A percentile compares a stretch with the other conserved stretches of the same genome.
Evolutionary conservation across 192 early-diverging fungal species (phyloP).

Genomic region (Gaertneriomyces semiglobifer): DNA sequence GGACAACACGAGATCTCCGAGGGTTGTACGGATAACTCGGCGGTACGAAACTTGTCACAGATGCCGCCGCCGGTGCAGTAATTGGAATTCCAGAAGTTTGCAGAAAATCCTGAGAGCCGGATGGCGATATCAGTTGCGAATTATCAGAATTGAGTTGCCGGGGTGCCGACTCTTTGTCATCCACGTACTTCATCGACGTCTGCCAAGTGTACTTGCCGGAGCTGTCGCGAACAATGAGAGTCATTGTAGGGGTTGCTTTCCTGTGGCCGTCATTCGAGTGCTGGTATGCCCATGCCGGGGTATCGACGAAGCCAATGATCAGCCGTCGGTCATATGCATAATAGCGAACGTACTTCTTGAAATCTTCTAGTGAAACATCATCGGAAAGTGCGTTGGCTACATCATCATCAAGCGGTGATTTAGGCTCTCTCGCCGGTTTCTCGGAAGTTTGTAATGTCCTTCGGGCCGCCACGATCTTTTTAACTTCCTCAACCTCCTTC

Average conservation of each 20-base stretch:
- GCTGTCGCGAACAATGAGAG: slow-evolving; percentile 62
- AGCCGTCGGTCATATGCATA: slow-evolving; percentile 67
- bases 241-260: slow-evolving; percentile 42
- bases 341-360: slow-evolving; percentile 54
- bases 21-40: slow-evolving; percentile 28
- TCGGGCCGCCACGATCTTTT: slow-evolving; percentile 22
- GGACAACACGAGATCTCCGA: slow-evolving; percentile 17
- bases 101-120: neutral
- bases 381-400: neutral
- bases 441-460: neutral
- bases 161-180: slow-evolving; percentile 9
- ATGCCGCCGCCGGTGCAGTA: too few relatives aligned
- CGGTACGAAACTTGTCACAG: slow-evolving; percentile 7
- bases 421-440: neutral
- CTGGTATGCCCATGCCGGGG: slow-evolving; percentile 37
- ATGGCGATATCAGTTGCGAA: neutral
- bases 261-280: neutral
- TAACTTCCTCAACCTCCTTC: slow-evolving; percentile 51
- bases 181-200: slow-evolving; percentile 50
- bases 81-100: too few relatives aligned
- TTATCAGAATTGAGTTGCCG: neutral
- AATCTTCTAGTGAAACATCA: slow-evolving; percentile 15
- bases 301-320: slow-evolving; percentile 67
- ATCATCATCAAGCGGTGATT: slow-evolving; percentile 5
- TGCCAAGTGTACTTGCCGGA: slow-evolving; percentile 72